Evolutionary conservation across 1,284 basidiomycete genomes (phyloP), one percentile per base, ranked within the genome.

Genomic region (Lignosus rhinocerotis): DNA sequence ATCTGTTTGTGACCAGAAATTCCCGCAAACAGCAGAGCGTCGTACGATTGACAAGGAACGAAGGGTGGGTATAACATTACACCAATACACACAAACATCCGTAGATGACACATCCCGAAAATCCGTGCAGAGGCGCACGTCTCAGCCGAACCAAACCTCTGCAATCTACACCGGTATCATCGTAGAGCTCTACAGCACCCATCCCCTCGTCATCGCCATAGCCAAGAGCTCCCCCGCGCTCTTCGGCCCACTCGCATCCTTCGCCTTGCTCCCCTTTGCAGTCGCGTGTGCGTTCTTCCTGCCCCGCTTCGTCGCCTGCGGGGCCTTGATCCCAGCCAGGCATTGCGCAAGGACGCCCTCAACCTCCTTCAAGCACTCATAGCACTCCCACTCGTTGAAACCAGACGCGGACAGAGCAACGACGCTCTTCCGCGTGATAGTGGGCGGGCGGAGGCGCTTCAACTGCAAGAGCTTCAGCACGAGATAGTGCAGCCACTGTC

Each of bases 401-500:
- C 52, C 63, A 8, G 66, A 30, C 10, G 64, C 53, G 25, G 66
- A 39, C n/a, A 1, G 49, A 1, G 70, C 53, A 1, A 69, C 52
- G 12, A 63, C 56, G 30, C 51, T 60, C 63, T 70, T 73, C 56
- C 71, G 71, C 32, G 66, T 53, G 4, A 53, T 59, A 49, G 73
- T 54, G 3, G 87, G 85, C 44, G 78, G 72, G 57, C 82, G 85
- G 32, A 93, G 76, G 33, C 81, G 80, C 70, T 93, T 93, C 42
- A 77, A 79, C 25, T 82, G 74, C 2, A 95, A 73, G 19, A 96
- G 80, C 71, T 94, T 94, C 52, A 76, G 73, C 12, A 73, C 72
- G 47, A 95, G 78, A 72, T 94, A 94, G 65, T 93, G 90, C 19
- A 95, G 75, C 93, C 93, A 95, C 91, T 94, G 62, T 39, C 39